phyloP scores from a whole-genome alignment of 2,329 filamentous ascomycete species.

The Mycogone perniciosa region DNA sequence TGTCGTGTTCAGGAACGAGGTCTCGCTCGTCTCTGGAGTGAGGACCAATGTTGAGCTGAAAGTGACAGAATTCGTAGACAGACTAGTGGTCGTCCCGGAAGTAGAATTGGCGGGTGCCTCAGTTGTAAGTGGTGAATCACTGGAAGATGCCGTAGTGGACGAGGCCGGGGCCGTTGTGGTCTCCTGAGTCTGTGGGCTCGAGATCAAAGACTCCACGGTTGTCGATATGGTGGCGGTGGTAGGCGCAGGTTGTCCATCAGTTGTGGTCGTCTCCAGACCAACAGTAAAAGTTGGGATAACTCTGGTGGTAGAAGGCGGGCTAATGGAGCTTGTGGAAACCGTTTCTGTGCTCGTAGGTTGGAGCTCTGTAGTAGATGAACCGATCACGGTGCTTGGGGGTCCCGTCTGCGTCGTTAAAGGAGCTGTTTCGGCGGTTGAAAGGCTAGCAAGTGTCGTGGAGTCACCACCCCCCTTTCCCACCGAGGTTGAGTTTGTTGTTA shows the following conservation, averaged over 20 bases:
- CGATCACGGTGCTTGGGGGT: not conserved
- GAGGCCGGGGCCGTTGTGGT: too few species aligned
- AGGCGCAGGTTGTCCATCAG: not conserved
- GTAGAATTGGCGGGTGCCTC: not conserved
- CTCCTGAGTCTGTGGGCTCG: not conserved
- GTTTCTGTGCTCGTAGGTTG: not conserved
- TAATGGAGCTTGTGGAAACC: not conserved
- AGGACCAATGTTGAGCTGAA: constrained; percentile 1
- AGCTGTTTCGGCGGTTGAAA: not conserved
- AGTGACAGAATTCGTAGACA: not conserved
- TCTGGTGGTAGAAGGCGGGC: not conserved
- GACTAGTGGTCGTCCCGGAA: not conserved
- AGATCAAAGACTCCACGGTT: not conserved
- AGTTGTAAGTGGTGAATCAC: not conserved
- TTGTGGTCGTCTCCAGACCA: not conserved
- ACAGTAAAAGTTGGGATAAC: not conserved
- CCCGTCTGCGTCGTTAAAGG: not conserved
- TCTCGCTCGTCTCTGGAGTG: not conserved
- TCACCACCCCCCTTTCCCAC: not conserved
- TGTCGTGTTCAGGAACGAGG: not conserved
- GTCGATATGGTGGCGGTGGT: not conserved
- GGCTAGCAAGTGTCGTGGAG: not conserved
- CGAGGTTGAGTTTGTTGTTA: not conserved
- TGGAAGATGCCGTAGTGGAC: too few species aligned
- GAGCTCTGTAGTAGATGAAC: not conserved